Conservation (phyloP, 176 grass and related monocot species). For the Aechmea fasciata region DNA sequence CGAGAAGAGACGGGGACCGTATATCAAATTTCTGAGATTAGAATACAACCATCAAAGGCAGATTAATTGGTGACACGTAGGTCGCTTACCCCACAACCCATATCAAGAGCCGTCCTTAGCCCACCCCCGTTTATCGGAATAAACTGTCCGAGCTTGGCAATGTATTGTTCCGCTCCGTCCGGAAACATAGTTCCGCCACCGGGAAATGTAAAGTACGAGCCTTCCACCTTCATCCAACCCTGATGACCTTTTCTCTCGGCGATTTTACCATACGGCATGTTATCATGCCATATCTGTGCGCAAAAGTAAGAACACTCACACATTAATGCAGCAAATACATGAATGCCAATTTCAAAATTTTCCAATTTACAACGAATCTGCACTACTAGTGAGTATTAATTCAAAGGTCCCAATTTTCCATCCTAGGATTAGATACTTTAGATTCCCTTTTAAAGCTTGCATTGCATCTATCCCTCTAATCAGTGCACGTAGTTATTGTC, state of each 20-base stretch:
- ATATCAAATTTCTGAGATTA: not conserved
- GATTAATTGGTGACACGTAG: slow-evolving; percentile 14
- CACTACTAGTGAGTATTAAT: too few species aligned
- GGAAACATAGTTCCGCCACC: slow-evolving; percentile 94
- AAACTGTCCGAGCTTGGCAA: slow-evolving; percentile 51
- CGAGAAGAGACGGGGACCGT: slow-evolving; percentile 24
- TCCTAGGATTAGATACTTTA: too few species aligned
- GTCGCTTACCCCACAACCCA: slow-evolving; percentile 86
- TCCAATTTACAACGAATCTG: too few species aligned
- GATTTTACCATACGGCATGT: slow-evolving; percentile 97
- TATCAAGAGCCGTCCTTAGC: slow-evolving; percentile 79
- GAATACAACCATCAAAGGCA: slow-evolving; percentile 3
- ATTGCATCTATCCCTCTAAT: too few species aligned
- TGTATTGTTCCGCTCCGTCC: slow-evolving; percentile 74
- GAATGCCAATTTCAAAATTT: too few species aligned
- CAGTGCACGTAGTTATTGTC: too few species aligned
- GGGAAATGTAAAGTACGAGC: slow-evolving; percentile 71
- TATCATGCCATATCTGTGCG: slow-evolving; percentile 81
- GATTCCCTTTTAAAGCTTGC: too few species aligned
- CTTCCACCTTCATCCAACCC: slow-evolving; percentile 90
- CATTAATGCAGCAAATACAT: too few species aligned
- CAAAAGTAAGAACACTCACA: not conserved
- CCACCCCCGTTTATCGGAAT: slow-evolving; percentile 55
- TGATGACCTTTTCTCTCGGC: slow-evolving; percentile 94
- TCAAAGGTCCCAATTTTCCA: too few species aligned